These are phyloP conservation scores for Lodderomyces pseudojiufengensis DNA, from an alignment of 1,139 yeast species.

Conservation along the genomic window DNA sequence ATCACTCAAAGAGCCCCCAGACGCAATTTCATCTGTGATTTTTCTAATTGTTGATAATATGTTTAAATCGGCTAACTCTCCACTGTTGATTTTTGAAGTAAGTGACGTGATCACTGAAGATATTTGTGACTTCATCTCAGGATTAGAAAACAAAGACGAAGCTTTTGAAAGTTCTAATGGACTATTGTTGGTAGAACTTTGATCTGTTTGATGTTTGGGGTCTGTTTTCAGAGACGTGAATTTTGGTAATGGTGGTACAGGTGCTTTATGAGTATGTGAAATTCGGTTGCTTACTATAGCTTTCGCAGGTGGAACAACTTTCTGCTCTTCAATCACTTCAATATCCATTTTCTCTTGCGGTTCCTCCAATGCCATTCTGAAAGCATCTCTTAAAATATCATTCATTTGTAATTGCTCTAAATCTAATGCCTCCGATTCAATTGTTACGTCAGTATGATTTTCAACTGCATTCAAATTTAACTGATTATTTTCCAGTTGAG, in stretches of 20 bases:
- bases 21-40: slow-evolving; percentile 39
- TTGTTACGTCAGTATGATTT: no score
- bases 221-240: neutral
- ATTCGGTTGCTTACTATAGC: no score
- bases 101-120: slow-evolving; percentile 27
- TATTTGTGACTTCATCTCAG: slow-evolving; percentile 26
- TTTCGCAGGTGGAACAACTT: neutral
- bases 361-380: slow-evolving; percentile 67
- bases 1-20: slow-evolving; percentile 17
- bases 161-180: no score
- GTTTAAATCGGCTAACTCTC: slow-evolving; percentile 25
- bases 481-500: neutral
- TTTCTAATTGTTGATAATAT: slow-evolving; percentile 38
- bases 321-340: slow-evolving; percentile 30
- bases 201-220: no score
- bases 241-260: slow-evolving; percentile 2
- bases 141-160: slow-evolving; percentile 10
- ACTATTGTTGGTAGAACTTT: no score
- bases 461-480: no score
- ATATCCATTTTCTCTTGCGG: slow-evolving; percentile 54
- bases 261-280: slow-evolving; percentile 3
- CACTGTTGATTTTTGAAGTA: slow-evolving; percentile 19
- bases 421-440: slow-evolving; percentile 25
- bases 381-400: slow-evolving; percentile 69
- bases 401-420: slow-evolving; percentile 54